Base-by-base conservation (phyloP, 1,284 basidiomycete genomes). In the Psilocybe mexicana region DNA sequence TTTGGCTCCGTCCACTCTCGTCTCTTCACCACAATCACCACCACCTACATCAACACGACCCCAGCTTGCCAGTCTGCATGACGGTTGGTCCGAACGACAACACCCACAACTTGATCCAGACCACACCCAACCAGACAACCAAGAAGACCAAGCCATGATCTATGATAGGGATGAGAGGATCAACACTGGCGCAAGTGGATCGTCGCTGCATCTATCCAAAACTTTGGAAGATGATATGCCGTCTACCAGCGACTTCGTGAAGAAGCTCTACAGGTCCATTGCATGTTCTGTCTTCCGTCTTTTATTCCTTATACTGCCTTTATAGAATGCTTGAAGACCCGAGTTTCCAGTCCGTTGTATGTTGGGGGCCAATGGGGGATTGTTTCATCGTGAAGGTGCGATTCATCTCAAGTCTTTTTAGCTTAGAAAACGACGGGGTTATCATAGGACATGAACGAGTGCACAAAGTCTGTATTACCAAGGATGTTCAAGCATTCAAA, bases 401-500 rank as follows among this genome's bases (percentile, higher is more conserved):
- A 24, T 35, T 10, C 0, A 4, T 3, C 12, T 46, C 14, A 4
- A 35, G 18, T 14, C n/a, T 48, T 48, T n/a, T 1, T 33, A n/a
- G 2, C 12, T 33, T n/a, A 6, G 3, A n/a, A 23, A 48, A 7
- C n/a, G 7, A 25, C 30, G 2, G 23, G 23, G 6, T 12, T 40
- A 8, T 10, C 2, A 40, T 12, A 87, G 88, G 94, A 97, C 78
- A 96, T 96, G 91, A 96, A 94, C 76, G 92, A 93, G 65, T 97
- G 98, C 74, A 95, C 94, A 52, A 96, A 94, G 70, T 86, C 88
- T 50, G 92, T 97, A 65, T 81, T 97, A 54, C 95, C 95, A 0
- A 87, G 92, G 49, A 90, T 96, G 75, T 98, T 97, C 83, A 93
- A 96, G 68, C 95, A 98, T 72, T 95, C 92, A n/a, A 98, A 98